phyloP scores from a whole-genome alignment of 192 early-diverging fungal genomes.

The Oehlia diaphana region DNA sequence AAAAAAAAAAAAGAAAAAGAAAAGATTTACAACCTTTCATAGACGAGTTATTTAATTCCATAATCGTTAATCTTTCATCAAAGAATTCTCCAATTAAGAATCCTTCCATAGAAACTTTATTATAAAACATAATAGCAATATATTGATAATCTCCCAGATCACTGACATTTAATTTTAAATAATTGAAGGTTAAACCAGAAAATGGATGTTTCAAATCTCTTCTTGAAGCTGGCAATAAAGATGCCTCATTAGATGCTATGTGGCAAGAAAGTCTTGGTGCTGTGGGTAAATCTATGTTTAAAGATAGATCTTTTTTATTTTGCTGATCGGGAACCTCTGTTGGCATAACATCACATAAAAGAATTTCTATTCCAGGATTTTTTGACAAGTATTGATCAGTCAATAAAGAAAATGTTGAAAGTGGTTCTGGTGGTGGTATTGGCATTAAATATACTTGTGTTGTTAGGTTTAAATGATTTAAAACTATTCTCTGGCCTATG shows the following conservation, averaged over 20 bases:
- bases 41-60: constrained; percentile 33
- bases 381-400: constrained; percentile 39
- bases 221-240: constrained; percentile 37
- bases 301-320: not conserved
- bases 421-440: constrained; percentile 29
- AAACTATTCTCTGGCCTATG: constrained; percentile 35
- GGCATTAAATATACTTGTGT: constrained; percentile 40
- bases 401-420: constrained; percentile 37
- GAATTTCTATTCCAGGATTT: constrained; percentile 33
- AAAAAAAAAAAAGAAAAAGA: not conserved
- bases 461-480: constrained; percentile 16
- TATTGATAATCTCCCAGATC: constrained; percentile 45
- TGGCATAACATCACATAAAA: constrained; percentile 44
- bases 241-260: constrained; percentile 30
- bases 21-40: constrained; percentile 39
- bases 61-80: constrained; percentile 29
- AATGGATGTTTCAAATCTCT: constrained; percentile 30
- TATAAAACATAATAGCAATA: constrained; percentile 40
- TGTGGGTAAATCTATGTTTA: constrained; percentile 19
- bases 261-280: constrained; percentile 34
- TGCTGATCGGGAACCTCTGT: not conserved
- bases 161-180: constrained; percentile 36
- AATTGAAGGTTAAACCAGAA: constrained; percentile 39
- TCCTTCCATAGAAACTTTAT: constrained; percentile 31
- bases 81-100: constrained; percentile 47